These are phyloP conservation scores for Rubia peregrina DNA, from an alignment of 305 asterid genomes.

Conservation along the genomic window DNA sequence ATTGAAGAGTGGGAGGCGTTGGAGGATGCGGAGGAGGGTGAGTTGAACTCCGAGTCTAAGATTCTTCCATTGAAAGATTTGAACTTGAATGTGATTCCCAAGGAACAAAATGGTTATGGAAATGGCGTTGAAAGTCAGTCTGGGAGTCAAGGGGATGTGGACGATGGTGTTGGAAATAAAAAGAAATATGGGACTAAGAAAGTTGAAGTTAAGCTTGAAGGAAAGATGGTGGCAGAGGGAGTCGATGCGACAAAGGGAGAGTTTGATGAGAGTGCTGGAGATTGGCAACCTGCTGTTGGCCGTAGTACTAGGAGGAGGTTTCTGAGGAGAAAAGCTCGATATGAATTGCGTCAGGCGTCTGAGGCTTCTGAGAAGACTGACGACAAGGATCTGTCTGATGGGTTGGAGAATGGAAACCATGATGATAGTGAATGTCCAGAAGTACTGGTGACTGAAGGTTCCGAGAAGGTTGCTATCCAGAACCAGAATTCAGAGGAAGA, in stretches of 20 bases:
- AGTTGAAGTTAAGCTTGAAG: slow-evolving; percentile 66
- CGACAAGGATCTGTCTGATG: slow-evolving; percentile 32
- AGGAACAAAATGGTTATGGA: slow-evolving; percentile 36
- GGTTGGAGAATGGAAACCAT: slow-evolving; percentile 33
- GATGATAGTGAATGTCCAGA: slow-evolving; percentile 44
- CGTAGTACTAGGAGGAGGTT: slow-evolving; percentile 88
- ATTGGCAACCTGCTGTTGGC: slow-evolving; percentile 90
- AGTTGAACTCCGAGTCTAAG: slow-evolving; percentile 44
- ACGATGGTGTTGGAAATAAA: slow-evolving; percentile 35
- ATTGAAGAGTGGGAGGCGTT: slow-evolving; percentile 93
- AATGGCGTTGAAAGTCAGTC: slow-evolving; percentile 39
- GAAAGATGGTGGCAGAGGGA: slow-evolving; percentile 82
- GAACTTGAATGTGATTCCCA: slow-evolving; percentile 36
- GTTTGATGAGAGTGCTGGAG: slow-evolving; percentile 52
- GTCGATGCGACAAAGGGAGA: slow-evolving; percentile 89
- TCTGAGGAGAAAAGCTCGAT: slow-evolving; percentile 84
- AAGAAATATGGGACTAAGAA: slow-evolving; percentile 42
- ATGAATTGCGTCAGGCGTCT: slow-evolving; percentile 48
- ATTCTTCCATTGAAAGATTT: slow-evolving; percentile 71
- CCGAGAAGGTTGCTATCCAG: slow-evolving; percentile 30
- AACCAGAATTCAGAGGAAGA: slow-evolving; percentile 29
- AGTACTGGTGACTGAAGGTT: slow-evolving; percentile 34
- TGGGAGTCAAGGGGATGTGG: slow-evolving; percentile 36
- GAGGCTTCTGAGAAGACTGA: slow-evolving; percentile 39
- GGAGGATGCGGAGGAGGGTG: slow-evolving; percentile 53